Base-by-base conservation (phyloP, 2,329 filamentous ascomycete species). In the Aspergillus sp. region DNA sequence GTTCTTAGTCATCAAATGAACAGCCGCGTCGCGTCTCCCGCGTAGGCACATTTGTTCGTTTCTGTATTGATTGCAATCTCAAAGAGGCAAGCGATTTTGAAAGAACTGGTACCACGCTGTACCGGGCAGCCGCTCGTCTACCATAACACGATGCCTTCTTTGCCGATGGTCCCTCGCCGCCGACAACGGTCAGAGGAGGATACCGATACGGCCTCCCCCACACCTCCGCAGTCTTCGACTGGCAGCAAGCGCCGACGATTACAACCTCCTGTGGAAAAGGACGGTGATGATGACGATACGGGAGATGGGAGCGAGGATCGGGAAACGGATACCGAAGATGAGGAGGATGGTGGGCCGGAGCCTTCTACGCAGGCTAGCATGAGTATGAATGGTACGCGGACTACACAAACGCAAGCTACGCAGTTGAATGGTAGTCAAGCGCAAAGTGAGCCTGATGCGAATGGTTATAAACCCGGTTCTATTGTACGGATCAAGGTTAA, bases 401-500 rank as follows among this genome's bases (percentile, higher is more conserved):
- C 37, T 19, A 39, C 25, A 5, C 10, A 30, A 10, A 30, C 10
- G 10, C 25, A 30, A 30, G 10, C 19, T 38, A 38, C 35, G 35
- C 35, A 38, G 13, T 17, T 19, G 10, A 15, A 38, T 7, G n/a
- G 15, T 17, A 13, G 39, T 22, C 17, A 20, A 3, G 10, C 13
- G 44, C 17, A 12, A 46, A 48, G 45, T 39, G 45, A 41, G n/a
- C 33, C 44, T 15, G 53, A 50, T 2, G 53, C 55, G 4, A 56
- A 60, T 33, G 60, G 52, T 2, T 67, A 63, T 49, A 67, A 67
- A 42, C 83, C 90, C 2, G 93, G 93, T 9, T 85, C 93, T 7
- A 94, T 98, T 57, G 83, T 96, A 43, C 82, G 90, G 32, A 89
- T 98, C 43, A 85, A 83, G 57, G 78, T 97, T 41, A 80, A 79